phyloP scores from a whole-genome alignment of 1,139 yeast genomes.

The Trichomonascaceae sp. region DNA sequence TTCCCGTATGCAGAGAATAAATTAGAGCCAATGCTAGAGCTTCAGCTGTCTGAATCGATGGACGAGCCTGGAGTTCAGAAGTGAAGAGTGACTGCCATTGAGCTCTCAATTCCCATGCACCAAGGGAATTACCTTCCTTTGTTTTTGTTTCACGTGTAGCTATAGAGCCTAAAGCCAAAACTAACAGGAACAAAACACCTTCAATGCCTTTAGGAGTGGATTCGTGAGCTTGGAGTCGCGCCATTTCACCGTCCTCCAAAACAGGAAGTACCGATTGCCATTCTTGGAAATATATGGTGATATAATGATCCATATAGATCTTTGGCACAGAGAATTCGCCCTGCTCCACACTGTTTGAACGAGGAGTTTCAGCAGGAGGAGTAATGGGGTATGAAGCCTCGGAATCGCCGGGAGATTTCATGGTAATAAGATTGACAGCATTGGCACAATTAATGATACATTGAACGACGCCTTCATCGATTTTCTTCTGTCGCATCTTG shows the following conservation, averaged over 20 bases:
- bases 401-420: constrained; percentile 4
- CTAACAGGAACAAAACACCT: constrained; percentile 36
- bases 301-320: constrained; percentile 29
- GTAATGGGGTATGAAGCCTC: constrained; percentile 6
- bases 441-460: constrained; percentile 18
- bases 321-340: constrained; percentile 15
- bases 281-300: constrained; percentile 56
- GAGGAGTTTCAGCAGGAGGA: constrained; percentile 11
- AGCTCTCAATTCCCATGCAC: constrained; percentile 8
- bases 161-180: constrained; percentile 17
- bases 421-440: constrained; percentile 8
- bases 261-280: constrained; percentile 74
- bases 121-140: constrained; percentile 5
- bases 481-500: constrained; percentile 23
- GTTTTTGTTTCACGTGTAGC: constrained; percentile 23
- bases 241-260: constrained; percentile 54
- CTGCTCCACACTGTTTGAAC: background rate
- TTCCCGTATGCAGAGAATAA: constrained; percentile 70
- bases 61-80: constrained; percentile 47
- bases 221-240: constrained; percentile 6
- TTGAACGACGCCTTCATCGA: constrained; percentile 17
- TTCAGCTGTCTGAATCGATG: constrained; percentile 67
- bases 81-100: constrained; percentile 39
- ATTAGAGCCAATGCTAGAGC: constrained; percentile 61
- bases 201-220: background rate